phyloP scores from a whole-genome alignment of 2,329 filamentous ascomycete species.

The Sarocladium oryzae region DNA sequence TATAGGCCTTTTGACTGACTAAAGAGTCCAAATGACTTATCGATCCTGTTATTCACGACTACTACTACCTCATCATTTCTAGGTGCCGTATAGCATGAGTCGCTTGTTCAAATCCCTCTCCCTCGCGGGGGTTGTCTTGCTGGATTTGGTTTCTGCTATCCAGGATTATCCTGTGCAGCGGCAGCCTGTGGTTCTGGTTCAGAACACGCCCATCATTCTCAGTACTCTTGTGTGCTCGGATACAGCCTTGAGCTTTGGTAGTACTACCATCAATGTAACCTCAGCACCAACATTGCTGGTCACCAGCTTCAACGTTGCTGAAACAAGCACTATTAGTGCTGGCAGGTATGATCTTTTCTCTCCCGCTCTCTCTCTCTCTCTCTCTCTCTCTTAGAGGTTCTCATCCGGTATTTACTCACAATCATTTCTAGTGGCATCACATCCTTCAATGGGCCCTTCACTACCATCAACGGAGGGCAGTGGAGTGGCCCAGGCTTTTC shows the following conservation, averaged over 20 bases:
- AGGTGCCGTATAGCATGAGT: no score
- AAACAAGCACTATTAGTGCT: neutral
- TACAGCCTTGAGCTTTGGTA: neutral
- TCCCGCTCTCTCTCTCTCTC: no score
- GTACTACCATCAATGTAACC: neutral
- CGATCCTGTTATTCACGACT: no score
- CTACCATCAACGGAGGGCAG: neutral
- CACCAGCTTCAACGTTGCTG: neutral
- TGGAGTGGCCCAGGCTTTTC: neutral
- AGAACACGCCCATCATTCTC: neutral
- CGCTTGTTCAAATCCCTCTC: no score
- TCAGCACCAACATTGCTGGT: slow-evolving; percentile 2
- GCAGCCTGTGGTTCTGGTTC: neutral
- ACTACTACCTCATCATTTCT: no score
- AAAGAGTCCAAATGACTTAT: no score
- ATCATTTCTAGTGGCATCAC: neutral
- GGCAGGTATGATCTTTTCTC: no score
- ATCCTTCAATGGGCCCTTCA: neutral
- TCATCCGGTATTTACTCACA: no score
- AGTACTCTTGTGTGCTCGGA: slow-evolving; percentile 3
- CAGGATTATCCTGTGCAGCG: neutral
- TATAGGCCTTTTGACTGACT: no score
- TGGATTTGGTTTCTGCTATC: neutral
- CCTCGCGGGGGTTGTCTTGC: neutral
- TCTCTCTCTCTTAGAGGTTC: no score